A percentile compares a stretch with the other conserved stretches of the same genome.
Conservation (phyloP, 1,284 basidiomycete species). For the Omphalotus olearius region DNA sequence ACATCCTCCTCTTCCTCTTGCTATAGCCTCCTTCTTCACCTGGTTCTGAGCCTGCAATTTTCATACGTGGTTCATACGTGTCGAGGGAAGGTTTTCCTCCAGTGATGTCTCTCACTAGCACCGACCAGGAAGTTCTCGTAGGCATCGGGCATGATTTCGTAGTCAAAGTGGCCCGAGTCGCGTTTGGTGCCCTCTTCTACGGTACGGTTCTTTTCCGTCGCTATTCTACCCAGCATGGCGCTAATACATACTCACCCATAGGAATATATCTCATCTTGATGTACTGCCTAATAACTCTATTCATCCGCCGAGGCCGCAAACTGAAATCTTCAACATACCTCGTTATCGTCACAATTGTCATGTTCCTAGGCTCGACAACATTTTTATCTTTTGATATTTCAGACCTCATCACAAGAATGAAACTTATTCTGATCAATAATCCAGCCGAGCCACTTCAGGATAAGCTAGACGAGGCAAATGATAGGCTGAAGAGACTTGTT, state of each 20-base stretch:
- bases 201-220: conserved; percentile 6
- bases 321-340: background rate
- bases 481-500: conserved; percentile 18
- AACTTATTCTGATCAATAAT: conserved; percentile 21
- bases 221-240: background rate
- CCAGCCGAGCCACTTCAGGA: conserved; percentile 16
- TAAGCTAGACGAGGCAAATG: conserved; percentile 20
- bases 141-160: conserved; percentile 15
- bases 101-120: background rate
- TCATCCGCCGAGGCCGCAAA: background rate
- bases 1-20: too few species aligned
- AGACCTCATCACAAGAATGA: conserved; percentile 21
- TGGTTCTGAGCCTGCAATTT: too few species aligned
- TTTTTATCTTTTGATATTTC: conserved; percentile 21
- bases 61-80: too few species aligned
- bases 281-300: conserved; percentile 11
- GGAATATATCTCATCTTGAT: conserved; percentile 17
- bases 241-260: background rate
- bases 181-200: conserved; percentile 14
- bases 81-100: too few species aligned
- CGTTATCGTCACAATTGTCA: conserved; percentile 12
- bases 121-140: conserved; percentile 7
- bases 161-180: conserved; percentile 15
- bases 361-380: conserved; percentile 22
- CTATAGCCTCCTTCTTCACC: too few species aligned